Evolutionary conservation across 2,329 filamentous ascomycete genomes (phyloP).

Genomic region (Cladosporium sp.): DNA sequence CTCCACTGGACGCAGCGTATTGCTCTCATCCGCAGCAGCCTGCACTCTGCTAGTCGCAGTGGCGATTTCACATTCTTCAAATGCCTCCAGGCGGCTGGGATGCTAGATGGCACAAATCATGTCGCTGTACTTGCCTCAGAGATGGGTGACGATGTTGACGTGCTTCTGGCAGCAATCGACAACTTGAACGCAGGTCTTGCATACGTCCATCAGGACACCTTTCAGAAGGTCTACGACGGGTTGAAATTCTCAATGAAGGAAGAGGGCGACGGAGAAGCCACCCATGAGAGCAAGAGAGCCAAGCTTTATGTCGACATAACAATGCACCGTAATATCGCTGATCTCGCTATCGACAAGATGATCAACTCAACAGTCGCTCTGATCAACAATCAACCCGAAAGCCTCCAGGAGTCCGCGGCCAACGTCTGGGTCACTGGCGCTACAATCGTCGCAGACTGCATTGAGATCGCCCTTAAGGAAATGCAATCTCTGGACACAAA

Average conservation of each 20-base stretch:
- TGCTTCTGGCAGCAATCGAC: slow-evolving; percentile 41
- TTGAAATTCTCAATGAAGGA: slow-evolving; percentile 34
- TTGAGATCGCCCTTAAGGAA: slow-evolving; percentile 39
- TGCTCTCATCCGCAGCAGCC: slow-evolving; percentile 42
- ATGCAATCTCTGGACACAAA: slow-evolving; percentile 38
- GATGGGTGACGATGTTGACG: slow-evolving; percentile 41
- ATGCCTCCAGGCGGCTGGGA: slow-evolving; percentile 39
- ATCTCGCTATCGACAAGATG: slow-evolving; percentile 45
- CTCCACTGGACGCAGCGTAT: slow-evolving; percentile 46
- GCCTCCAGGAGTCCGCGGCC: slow-evolving; percentile 39
- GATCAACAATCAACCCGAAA: slow-evolving; percentile 38
- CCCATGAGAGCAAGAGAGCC: slow-evolving; percentile 25
- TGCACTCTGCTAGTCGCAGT: slow-evolving; percentile 41
- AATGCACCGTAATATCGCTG: slow-evolving; percentile 43
- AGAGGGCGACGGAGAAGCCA: slow-evolving; percentile 22
- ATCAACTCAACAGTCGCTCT: slow-evolving; percentile 41
- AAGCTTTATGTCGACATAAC: slow-evolving; percentile 41
- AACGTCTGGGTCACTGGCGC: slow-evolving; percentile 43
- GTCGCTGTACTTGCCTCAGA: slow-evolving; percentile 38
- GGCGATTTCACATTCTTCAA: slow-evolving; percentile 47
- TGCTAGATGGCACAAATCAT: slow-evolving; percentile 44
- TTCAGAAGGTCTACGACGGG: slow-evolving; percentile 43
- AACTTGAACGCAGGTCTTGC: slow-evolving; percentile 44
- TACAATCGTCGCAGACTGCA: slow-evolving; percentile 43
- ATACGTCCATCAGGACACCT: slow-evolving; percentile 45